Evolutionary conservation across 441 rosid species (phyloP), one percentile per base, ranked within the genome.

Genomic region (Populus trichocarpa): DNA sequence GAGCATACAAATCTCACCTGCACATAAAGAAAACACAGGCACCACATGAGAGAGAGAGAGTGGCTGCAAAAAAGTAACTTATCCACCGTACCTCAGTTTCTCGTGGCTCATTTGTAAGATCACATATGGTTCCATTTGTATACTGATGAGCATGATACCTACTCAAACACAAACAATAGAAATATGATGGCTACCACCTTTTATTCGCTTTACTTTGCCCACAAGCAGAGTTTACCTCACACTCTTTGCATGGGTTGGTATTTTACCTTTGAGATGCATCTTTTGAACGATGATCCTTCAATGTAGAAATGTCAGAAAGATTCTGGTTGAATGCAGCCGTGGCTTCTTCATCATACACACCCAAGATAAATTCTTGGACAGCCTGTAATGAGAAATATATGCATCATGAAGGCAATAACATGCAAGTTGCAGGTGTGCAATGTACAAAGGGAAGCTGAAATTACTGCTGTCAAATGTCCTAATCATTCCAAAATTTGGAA

Each of bases 1-100:
- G 97, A 88, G 80, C 99, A 95, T 33, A 93, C 94, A 84, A 95
- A 95, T 84, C 98, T 92, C 86, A 93, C 98, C 99, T 95, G 85
- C 81, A 83, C 42, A 80, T 57, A 18, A 61, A 76, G n/a, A 71
- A 42, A 42, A 42, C 50, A 42, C 14, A 11, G 28, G 53, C 5
- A 71, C 42, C 66, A 74, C 42, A 32, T 23, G 2, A n/a, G 50
- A 59, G 57, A 20, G 6, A 12, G 28, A 53, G 73, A 78, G 38
- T 23, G 59, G 25, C 32, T 9, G 67, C 71, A 69, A 63, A 26
- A 69, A 6, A n/a, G 38, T 30, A 30, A 67, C 18, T 12, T 32
- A 23, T 28, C 20, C 57, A 25, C 69, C 30, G 69, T 85, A 91
- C 99, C 93, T 96, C 99, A 40, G 96, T 92, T 84, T 91, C 93